Percentiles rank a stretch among this genome's conserved stretches.
These are phyloP conservation scores for Pseudonitzschia multiseries DNA, from an alignment of 108 stramenopile species.

Conservation along the genomic window DNA sequence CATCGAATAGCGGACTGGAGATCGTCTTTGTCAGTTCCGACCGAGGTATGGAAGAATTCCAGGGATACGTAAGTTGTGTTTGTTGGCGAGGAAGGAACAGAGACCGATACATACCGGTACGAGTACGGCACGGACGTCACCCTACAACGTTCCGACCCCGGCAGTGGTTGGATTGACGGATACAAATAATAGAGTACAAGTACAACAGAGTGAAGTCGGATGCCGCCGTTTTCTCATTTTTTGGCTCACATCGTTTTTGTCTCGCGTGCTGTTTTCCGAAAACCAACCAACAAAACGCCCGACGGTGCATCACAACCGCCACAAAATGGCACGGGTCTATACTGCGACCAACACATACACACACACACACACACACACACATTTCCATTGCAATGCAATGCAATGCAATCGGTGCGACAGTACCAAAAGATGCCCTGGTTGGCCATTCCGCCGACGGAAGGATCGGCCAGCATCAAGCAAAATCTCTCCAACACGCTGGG, in stretches of 20 bases:
- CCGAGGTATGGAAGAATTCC: slow-evolving; percentile 47
- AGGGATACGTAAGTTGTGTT: slow-evolving; percentile 43
- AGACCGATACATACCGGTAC: too few relatives aligned
- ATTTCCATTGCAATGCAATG: too few relatives aligned
- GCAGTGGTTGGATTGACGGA: too few relatives aligned
- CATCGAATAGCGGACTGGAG: slow-evolving; percentile 50
- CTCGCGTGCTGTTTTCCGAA: too few relatives aligned
- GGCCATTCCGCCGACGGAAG: slow-evolving; percentile 40
- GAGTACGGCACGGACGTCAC: background rate
- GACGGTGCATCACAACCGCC: too few relatives aligned
- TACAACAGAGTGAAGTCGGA: too few relatives aligned
- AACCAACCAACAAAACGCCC: too few relatives aligned
- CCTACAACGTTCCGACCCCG: too few relatives aligned
- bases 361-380: too few relatives aligned
- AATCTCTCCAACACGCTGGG: slow-evolving; percentile 55
- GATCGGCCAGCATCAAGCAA: slow-evolving; percentile 48
- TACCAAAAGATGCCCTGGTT: slow-evolving; percentile 76
- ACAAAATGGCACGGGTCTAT: too few relatives aligned
- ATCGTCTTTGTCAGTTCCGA: slow-evolving; percentile 73
- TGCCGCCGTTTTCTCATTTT: background rate
- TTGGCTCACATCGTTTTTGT: background rate
- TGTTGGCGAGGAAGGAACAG: background rate
- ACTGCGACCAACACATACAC: too few relatives aligned
- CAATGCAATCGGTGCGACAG: slow-evolving; percentile 1
- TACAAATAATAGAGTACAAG: too few relatives aligned